Evolutionary conservation across 345 rosid genomes (phyloP).

Genomic region (Fremontodendron californicum): DNA sequence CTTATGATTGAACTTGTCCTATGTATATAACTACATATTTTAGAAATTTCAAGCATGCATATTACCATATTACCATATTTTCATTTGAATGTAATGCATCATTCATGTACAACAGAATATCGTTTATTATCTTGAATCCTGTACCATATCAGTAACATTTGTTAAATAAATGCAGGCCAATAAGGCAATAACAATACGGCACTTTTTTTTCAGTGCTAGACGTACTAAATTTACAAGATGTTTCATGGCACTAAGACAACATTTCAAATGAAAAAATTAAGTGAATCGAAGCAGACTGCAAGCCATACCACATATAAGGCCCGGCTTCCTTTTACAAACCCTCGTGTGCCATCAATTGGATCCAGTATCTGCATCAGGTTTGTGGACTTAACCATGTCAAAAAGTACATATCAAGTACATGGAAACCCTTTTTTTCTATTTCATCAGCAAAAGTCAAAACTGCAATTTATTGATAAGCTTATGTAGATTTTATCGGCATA

Average conservation of each 20-base stretch:
- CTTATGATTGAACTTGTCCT: not conserved
- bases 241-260: conserved; percentile 5
- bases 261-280: not conserved
- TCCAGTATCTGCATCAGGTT: conserved; percentile 62
- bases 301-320: conserved; percentile 77
- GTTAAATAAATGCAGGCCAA: not conserved
- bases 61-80: not conserved
- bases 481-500: conserved; percentile 21
- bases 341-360: conserved; percentile 88
- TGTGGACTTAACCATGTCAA: not conserved
- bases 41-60: not conserved
- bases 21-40: not conserved
- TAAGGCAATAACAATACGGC: not conserved
- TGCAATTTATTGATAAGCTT: not conserved
- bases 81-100: conserved; percentile 1
- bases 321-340: conserved; percentile 70
- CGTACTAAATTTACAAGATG: not conserved
- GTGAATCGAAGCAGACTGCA: not conserved
- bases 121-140: not conserved
- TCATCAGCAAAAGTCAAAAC: not conserved
- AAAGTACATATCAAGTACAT: conserved; percentile 7
- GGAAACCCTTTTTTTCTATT: not conserved
- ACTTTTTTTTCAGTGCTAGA: not conserved
- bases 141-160: not conserved
- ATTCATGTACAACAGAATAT: not conserved